phyloP scores from a whole-genome alignment of 805 yeast species.

The Jamesozyma rosinii region DNA sequence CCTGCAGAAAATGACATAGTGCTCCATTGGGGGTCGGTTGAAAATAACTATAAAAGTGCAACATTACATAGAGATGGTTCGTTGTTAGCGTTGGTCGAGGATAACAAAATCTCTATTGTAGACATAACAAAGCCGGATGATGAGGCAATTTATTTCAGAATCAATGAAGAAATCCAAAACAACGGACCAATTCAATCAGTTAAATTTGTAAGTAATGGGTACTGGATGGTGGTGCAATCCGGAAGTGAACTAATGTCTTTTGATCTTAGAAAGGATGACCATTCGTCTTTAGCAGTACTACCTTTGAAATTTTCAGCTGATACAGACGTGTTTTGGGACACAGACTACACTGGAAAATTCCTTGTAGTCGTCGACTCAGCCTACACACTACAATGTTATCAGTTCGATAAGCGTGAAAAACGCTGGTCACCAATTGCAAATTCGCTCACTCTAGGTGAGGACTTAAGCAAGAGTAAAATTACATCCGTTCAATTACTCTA shows the following conservation, averaged over 20 bases:
- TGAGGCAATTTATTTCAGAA: conserved; percentile 8
- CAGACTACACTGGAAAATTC: conserved; percentile 5
- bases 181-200: conserved; percentile 11
- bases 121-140: conserved; percentile 12
- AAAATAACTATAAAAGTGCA: conserved; percentile 1
- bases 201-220: conserved; percentile 25
- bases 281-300: conserved; percentile 13
- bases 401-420: conserved; percentile 8
- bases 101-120: conserved; percentile 5
- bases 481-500: background rate
- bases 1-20: background rate
- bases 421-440: conserved; percentile 3
- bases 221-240: conserved; percentile 24
- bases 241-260: conserved; percentile 11
- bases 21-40: background rate
- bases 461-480: background rate
- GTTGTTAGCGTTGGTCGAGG: conserved; percentile 22
- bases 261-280: conserved; percentile 22
- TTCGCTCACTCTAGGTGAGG: background rate
- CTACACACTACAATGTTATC: conserved; percentile 1
- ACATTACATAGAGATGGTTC: conserved; percentile 34
- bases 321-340: background rate
- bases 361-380: background rate
- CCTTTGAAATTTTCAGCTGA: conserved; percentile 4
- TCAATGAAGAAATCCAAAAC: conserved; percentile 8